Conservation (phyloP, 202 grass and related monocot species). For the Panicum hallii region DNA sequence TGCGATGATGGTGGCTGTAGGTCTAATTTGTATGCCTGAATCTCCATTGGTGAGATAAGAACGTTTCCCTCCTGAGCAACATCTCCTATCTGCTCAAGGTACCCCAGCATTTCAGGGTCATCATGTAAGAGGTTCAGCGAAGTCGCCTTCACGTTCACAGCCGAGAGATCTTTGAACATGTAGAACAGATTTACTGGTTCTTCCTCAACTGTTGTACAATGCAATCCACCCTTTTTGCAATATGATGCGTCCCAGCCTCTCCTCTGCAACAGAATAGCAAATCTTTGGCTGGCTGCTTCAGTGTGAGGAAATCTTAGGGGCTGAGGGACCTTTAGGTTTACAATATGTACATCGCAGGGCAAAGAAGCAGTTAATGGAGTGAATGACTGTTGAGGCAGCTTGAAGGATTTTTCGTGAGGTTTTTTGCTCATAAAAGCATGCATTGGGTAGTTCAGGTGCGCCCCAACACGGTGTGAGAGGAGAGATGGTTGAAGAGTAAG, state of each 20-base stretch:
- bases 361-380: slow-evolving; percentile 71
- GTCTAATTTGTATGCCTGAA: slow-evolving; percentile 93
- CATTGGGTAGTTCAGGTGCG: slow-evolving; percentile 87
- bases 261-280: slow-evolving; percentile 82
- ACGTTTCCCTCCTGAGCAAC: slow-evolving; percentile 83
- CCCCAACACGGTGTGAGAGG: slow-evolving; percentile 75
- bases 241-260: slow-evolving; percentile 88
- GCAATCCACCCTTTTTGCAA: slow-evolving; percentile 72
- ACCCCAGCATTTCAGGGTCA: slow-evolving; percentile 82
- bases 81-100: slow-evolving; percentile 79
- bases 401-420: slow-evolving; percentile 49
- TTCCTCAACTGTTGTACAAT: slow-evolving; percentile 72
- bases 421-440: slow-evolving; percentile 84
- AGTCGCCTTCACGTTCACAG: slow-evolving; percentile 79
- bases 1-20: slow-evolving; percentile 57
- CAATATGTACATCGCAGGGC: slow-evolving; percentile 91
- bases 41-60: slow-evolving; percentile 93
- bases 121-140: slow-evolving; percentile 94
- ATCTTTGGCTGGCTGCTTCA: slow-evolving; percentile 56
- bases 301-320: slow-evolving; percentile 75
- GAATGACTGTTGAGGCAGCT: slow-evolving; percentile 62
- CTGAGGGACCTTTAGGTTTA: slow-evolving; percentile 89
- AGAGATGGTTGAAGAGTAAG: slow-evolving; percentile 87
- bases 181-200: slow-evolving; percentile 90
- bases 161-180: slow-evolving; percentile 88